Conservation (phyloP, 2,329 filamentous ascomycete genomes). For the Sporothrix phasma region DNA sequence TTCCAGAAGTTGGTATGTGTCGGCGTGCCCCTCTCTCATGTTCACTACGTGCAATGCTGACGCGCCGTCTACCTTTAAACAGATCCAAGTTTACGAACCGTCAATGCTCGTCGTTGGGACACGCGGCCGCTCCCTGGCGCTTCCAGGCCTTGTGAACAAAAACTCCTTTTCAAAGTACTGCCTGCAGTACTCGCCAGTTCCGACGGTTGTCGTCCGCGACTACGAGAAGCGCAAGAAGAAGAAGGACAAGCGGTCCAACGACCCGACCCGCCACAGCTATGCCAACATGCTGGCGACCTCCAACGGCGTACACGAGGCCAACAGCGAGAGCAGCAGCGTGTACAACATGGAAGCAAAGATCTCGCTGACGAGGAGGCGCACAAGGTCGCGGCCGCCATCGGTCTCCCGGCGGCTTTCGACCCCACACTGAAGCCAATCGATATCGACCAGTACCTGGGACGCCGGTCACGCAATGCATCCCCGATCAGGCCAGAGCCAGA, state of each 20-base stretch:
- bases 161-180: conserved; percentile 93
- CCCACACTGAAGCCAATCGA: conserved; percentile 51
- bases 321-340: conserved; percentile 41
- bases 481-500: conserved; percentile 5
- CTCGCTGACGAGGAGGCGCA: conserved; percentile 55
- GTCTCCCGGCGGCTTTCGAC: conserved; percentile 52
- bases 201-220: conserved; percentile 84
- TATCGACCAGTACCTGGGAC: conserved; percentile 17
- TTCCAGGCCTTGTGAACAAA: conserved; percentile 71
- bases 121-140: conserved; percentile 71
- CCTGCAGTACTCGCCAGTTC: conserved; percentile 83
- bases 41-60: conserved; percentile 2
- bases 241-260: conserved; percentile 72
- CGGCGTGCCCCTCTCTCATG: not conserved
- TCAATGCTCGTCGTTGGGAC: conserved; percentile 88
- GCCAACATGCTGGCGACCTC: conserved; percentile 62
- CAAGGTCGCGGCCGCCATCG: conserved; percentile 52
- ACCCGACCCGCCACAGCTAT: conserved; percentile 67
- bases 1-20: conserved; percentile 75
- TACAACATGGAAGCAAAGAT: conserved; percentile 47
- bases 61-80: not conserved
- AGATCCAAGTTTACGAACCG: conserved; percentile 89
- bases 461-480: conserved; percentile 16
- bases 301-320: conserved; percentile 47
- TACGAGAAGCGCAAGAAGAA: conserved; percentile 82